Evolutionary conservation across 1,139 yeast species (phyloP).

Genomic region (Lodderomyces oxycetoniae): DNA sequence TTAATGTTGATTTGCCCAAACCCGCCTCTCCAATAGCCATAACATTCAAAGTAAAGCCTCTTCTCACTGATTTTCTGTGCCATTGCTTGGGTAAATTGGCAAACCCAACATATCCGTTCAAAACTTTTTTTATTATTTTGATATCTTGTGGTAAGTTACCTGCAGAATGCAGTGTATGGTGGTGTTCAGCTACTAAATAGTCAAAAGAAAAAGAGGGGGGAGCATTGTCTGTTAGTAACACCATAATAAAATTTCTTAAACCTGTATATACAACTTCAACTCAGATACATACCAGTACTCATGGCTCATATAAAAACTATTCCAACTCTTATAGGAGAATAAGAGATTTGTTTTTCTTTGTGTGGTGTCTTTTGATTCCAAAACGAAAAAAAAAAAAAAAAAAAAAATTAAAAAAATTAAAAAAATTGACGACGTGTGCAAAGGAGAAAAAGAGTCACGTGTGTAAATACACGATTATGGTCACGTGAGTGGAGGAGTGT

Average conservation of each 20-base stretch:
- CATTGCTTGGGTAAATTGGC: slow-evolving; percentile 98
- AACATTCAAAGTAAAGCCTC: slow-evolving; percentile 88
- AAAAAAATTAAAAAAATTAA: no score
- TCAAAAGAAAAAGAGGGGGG: not conserved
- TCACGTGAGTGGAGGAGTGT: no score
- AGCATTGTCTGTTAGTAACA: not conserved
- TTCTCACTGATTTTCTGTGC: slow-evolving; percentile 91
- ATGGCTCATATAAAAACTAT: no score
- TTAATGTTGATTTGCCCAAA: slow-evolving; percentile 87
- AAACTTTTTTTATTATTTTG: slow-evolving; percentile 70
- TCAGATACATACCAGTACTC: slow-evolving; percentile 1
- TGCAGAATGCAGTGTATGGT: not conserved
- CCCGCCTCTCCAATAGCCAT: slow-evolving; percentile 93
- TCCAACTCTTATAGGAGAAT: no score
- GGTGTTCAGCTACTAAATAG: not conserved
- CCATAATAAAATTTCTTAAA: no score
- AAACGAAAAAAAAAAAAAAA: slow-evolving; percentile 1
- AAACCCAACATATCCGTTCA: slow-evolving; percentile 93
- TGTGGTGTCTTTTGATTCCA: not conserved
- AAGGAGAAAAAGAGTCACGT: no score
- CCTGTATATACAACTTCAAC: no score
- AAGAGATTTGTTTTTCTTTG: not conserved
- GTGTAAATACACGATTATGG: no score
- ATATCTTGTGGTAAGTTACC: slow-evolving; percentile 23
- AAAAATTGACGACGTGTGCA: no score